Evolutionary conservation across 2,329 filamentous ascomycete species (phyloP), one percentile per base, ranked within the genome.

Genomic region (Didymosphaeria variabile): DNA sequence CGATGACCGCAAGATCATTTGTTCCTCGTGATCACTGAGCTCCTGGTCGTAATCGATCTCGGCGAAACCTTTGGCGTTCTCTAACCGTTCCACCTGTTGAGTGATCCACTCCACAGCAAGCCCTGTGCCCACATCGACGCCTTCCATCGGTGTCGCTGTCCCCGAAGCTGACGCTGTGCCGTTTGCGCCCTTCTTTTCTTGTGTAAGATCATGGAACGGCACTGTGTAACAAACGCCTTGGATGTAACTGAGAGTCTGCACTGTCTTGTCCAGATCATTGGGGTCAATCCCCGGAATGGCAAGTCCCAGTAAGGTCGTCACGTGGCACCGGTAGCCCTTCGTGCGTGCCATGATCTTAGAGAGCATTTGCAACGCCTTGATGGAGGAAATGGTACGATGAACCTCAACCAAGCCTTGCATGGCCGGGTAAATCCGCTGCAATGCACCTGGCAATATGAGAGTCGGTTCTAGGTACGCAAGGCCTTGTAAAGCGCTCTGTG

Each of bases 351-450:
- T 96, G 71, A 94, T 88, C 75, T 93, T 92, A 65, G 94, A 92
- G 63, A 98, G 88, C 84, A 97, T 92, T 80, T 97, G 94, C 62
- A 99, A 83, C 45, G 94, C 92, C 72, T 94, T 91, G 60, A 99
- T 86, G 60, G 94, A 97, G 0, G 95, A 97, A 5, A 94, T 94
- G 2, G 95, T 99, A 56, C 95, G 88, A 81, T 99, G 95, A 3
- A 99, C 95, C 79, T 99, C 95, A 4, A 99, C 95, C 55, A 99
- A 83, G 0, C 96, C 96, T 78, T 99, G 95, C 79, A 99, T 88
- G 67, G 94, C 96, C 12, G 95, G 95, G 73, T 99, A 99, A 73
- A 99, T 98, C 63, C 95, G 88, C 78, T 99, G 95, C 60, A 99
- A 79, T 29, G 95, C 94, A 45, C 96, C 95, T 0, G 95, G 95